Evolutionary conservation across 2,329 filamentous ascomycete species (phyloP).

Genomic region (Aureobasidium sp.): DNA sequence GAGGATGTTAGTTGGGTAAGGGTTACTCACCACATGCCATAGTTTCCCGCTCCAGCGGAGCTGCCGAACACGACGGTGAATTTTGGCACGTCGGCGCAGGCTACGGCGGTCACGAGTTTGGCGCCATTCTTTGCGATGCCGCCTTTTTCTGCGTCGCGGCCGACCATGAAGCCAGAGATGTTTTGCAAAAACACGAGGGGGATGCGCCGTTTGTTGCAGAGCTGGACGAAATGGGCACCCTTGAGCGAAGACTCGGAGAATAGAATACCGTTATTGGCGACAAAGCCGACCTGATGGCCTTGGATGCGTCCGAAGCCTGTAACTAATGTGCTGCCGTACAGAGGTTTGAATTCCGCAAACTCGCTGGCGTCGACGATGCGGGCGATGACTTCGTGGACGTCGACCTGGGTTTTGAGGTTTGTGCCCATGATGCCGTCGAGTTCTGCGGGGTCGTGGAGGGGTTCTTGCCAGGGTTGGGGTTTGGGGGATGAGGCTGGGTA

Average conservation of each 20-base stretch:
- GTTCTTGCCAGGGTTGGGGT: conserved; percentile 55
- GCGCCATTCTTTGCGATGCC: conserved; percentile 97
- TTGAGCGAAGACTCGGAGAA: conserved; percentile 86
- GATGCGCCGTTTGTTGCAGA: conserved; percentile 82
- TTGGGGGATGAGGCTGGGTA: conserved; percentile 50
- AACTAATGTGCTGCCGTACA: conserved; percentile 81
- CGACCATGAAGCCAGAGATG: conserved; percentile 98
- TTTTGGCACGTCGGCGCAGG: conserved; percentile 89
- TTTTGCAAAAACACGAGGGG: conserved; percentile 93
- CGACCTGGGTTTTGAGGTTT: conserved; percentile 76
- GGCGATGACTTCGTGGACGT: conserved; percentile 83
- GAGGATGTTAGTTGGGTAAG: too few species aligned
- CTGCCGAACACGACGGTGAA: conserved; percentile 95
- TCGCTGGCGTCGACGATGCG: conserved; percentile 84
- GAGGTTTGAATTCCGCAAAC: conserved; percentile 89
- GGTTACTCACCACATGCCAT: conserved; percentile 86
- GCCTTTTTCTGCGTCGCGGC: conserved; percentile 79
- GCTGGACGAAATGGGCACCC: conserved; percentile 92
- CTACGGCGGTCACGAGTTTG: conserved; percentile 91
- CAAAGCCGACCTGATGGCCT: conserved; percentile 81
- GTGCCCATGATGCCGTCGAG: conserved; percentile 82
- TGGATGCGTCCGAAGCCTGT: conserved; percentile 88
- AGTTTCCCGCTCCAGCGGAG: conserved; percentile 90
- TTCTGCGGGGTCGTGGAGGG: conserved; percentile 69
- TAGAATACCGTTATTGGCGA: conserved; percentile 93